A percentile compares a stretch with the other conserved stretches of the same genome.
These are phyloP conservation scores for Dalbergia oliveri DNA, from an alignment of 306 rosid species.

Conservation along the genomic window DNA sequence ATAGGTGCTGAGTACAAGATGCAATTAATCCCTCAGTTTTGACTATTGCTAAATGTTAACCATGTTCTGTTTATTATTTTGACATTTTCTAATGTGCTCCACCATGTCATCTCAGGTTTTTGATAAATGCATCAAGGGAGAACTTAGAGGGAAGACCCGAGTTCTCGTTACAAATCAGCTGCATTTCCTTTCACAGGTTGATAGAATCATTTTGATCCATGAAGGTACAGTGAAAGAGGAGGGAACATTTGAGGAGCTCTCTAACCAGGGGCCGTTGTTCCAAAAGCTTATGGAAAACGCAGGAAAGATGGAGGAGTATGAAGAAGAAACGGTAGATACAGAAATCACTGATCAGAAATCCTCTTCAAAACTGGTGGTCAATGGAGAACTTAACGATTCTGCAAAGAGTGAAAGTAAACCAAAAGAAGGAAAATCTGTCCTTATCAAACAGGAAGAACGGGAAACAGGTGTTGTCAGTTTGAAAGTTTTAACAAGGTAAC, in stretches of 20 bases:
- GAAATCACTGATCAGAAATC: constrained; percentile 55
- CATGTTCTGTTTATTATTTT: constrained; percentile 23
- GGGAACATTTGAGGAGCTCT: constrained; percentile 93
- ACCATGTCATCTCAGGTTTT: constrained; percentile 66
- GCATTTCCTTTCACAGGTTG: constrained; percentile 94
- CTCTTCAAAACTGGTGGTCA: constrained; percentile 54
- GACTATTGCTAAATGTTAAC: constrained; percentile 17
- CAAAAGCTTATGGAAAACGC: constrained; percentile 96
- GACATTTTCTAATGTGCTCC: constrained; percentile 20
- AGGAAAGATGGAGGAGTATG: constrained; percentile 81
- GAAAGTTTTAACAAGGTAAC: constrained; percentile 80
- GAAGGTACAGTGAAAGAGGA: constrained; percentile 81
- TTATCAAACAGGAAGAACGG: constrained; percentile 89
- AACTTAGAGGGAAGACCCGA: constrained; percentile 84
- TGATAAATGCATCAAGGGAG: constrained; percentile 87
- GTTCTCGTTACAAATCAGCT: constrained; percentile 98
- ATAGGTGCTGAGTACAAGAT: constrained; percentile 1
- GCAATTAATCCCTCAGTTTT: background rate
- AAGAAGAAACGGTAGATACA: constrained; percentile 54
- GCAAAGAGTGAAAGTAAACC: constrained; percentile 50
- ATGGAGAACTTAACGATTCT: constrained; percentile 51
- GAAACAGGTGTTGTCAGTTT: constrained; percentile 90
- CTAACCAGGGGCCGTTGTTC: constrained; percentile 69
- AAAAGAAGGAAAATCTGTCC: constrained; percentile 74
- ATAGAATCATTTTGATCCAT: constrained; percentile 76